Conservation (phyloP, 1,139 yeast genomes). For the Geotrichum fermentans region DNA sequence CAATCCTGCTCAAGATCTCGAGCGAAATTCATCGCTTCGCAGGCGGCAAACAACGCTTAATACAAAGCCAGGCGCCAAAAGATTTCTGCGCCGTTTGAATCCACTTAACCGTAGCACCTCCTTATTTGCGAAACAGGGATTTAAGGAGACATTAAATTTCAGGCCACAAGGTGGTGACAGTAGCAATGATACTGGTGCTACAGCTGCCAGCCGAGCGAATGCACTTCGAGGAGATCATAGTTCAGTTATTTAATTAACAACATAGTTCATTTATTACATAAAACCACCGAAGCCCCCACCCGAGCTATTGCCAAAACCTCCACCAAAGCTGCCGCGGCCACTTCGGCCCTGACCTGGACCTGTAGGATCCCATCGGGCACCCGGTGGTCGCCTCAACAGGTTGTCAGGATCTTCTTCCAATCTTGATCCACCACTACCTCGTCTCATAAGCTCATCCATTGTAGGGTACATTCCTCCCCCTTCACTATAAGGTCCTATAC, state of each 20-base stretch:
- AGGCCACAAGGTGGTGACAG: background rate
- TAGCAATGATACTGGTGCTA: background rate
- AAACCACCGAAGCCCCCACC: slow-evolving; percentile 7
- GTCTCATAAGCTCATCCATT: slow-evolving; percentile 9
- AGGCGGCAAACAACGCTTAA: background rate
- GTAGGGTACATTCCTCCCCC: slow-evolving; percentile 19
- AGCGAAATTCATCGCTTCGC: background rate
- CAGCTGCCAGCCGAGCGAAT: background rate
- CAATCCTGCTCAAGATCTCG: background rate
- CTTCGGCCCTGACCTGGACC: slow-evolving; percentile 15
- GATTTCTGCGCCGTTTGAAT: background rate
- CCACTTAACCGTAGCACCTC: background rate
- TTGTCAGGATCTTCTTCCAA: slow-evolving; percentile 7
- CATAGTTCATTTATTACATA: background rate
- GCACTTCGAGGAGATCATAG: background rate
- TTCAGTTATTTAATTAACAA: no score
- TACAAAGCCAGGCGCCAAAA: background rate
- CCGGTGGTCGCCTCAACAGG: slow-evolving; percentile 14
- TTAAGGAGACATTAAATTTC: background rate
- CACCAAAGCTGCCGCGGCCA: slow-evolving; percentile 11
- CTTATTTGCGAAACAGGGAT: background rate
- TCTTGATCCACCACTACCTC: background rate
- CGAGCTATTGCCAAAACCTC: slow-evolving; percentile 18
- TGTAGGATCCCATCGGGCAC: slow-evolving; percentile 18
- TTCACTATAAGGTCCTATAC: background rate